phyloP scores from a whole-genome alignment of 129 eudicot species.

The Smallanthus sonchifolius region DNA sequence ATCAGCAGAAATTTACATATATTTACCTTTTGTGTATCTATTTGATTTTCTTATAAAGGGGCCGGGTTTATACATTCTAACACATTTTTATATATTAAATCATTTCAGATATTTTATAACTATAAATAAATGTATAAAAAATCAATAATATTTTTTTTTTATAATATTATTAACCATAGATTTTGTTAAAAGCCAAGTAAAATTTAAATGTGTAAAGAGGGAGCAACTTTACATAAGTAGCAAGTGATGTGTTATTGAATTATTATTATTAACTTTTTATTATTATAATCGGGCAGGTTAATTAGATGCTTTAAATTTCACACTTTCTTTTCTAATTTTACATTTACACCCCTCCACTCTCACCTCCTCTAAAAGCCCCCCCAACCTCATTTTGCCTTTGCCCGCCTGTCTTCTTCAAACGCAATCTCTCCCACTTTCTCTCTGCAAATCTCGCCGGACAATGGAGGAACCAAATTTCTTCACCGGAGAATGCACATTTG shows the following conservation, averaged over 20 bases:
- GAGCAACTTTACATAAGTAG: conserved; percentile 47
- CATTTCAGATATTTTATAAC: too few species aligned
- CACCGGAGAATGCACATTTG: conserved; percentile 25
- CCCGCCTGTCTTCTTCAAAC: conserved; percentile 16
- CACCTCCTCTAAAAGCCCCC: conserved; percentile 44
- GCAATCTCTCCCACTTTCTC: conserved; percentile 19
- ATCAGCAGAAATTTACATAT: too few species aligned
- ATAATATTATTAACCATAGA: not conserved
- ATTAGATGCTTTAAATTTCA: conserved; percentile 11
- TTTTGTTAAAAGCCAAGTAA: conserved; percentile 20
- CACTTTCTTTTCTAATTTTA: conserved; percentile 18
- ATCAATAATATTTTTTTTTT: not conserved
- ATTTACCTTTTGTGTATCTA: too few species aligned
- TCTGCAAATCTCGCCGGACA: conserved; percentile 6
- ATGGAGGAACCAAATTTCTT: conserved; percentile 50
- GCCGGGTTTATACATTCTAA: too few species aligned
- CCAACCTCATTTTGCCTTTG: too few species aligned
- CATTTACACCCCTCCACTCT: conserved; percentile 46
- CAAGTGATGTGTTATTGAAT: conserved; percentile 41
- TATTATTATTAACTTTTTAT: not conserved
- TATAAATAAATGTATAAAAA: not conserved
- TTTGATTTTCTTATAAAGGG: not conserved
- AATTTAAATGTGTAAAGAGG: conserved; percentile 27
- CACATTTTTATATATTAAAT: too few species aligned
- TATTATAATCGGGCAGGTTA: conserved; percentile 14